Base-by-base conservation (phyloP, 108 stramenopile species). In the Skeletonema menzelii region DNA sequence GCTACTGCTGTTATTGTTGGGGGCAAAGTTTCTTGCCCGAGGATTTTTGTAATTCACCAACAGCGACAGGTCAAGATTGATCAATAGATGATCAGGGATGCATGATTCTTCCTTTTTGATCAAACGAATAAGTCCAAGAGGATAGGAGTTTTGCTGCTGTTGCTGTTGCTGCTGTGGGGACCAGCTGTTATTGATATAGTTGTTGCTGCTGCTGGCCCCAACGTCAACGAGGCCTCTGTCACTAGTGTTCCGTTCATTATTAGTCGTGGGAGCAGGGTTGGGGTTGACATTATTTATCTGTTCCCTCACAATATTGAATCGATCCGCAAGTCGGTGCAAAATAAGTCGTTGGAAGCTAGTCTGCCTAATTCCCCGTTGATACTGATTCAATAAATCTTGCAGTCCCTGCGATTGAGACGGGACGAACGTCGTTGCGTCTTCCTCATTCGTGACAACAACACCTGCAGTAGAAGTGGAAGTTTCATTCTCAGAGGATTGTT, bases 311-410 rank as follows among this genome's bases (percentile, higher is more conserved):
- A 97, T 91, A 42, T 71, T 56, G 69, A 97, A 97, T 8, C 97
- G 86, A 80, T 94, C 93, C 22, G 92, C 91, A 47, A 97, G 80
- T 24, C 97, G 94, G 80, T 97, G 95, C 42, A 94, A 57, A 58
- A 94, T 72, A 24, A 90, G 81, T 49, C 97, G 79, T 65, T 97
- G 97, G 74, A 96, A 97, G 49, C 84, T 85, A 17, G 94, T 92
- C 65, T 88, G 87, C 26, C 82, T 40, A 73, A 72, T 19, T 55
- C 70, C 82, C 10, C 69, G 68, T 34, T 69, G 65, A 22, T 80
- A 84, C 38, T 77, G 77, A 22, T 32, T 66, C 28, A 67, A 62
- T 27, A 78, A 19, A 56, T 85, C 78, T 61, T 69, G 73, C 57
- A 80, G 30, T 28, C 42, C 72, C 56, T 55, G 69, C 27, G 59